Conservation (phyloP, 2,329 filamentous ascomycete species). For the Botrytis fragariae region DNA sequence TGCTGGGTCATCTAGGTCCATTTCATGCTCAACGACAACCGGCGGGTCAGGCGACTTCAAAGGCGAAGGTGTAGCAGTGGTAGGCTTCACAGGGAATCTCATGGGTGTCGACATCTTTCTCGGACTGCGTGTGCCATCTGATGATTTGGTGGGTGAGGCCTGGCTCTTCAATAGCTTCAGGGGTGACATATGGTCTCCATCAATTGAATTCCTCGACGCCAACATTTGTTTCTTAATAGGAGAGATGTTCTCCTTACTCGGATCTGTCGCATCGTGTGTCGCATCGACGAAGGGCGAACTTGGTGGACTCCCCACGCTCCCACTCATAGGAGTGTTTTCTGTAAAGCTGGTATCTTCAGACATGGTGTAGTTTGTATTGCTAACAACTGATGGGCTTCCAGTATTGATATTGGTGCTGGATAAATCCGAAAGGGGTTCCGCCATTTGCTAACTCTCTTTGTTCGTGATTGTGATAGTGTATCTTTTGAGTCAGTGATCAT, state of each 20-base stretch:
- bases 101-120: constrained; percentile 50
- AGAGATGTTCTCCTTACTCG: constrained; percentile 33
- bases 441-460: constrained; percentile 19
- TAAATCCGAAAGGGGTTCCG: constrained; percentile 21
- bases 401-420: constrained; percentile 20
- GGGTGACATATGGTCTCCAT: constrained; percentile 32
- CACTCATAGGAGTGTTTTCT: constrained; percentile 26
- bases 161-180: constrained; percentile 37
- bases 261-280: constrained; percentile 27
- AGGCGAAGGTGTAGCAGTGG: constrained; percentile 29
- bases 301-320: constrained; percentile 32
- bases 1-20: constrained; percentile 48
- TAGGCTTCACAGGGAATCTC: constrained; percentile 60
- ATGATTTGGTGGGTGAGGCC: constrained; percentile 28
- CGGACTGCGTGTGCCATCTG: constrained; percentile 41
- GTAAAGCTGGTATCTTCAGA: constrained; percentile 34
- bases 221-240: constrained; percentile 32
- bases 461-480: constrained; percentile 4
- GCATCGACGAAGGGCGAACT: constrained; percentile 36
- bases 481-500: constrained; percentile 18
- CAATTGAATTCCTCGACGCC: constrained; percentile 30
- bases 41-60: constrained; percentile 38
- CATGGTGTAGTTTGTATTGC: constrained; percentile 23
- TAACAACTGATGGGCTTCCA: constrained; percentile 22
- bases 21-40: constrained; percentile 26